Conservation (phyloP, 768 basidiomycete genomes). For the Naganishia onofrii region DNA sequence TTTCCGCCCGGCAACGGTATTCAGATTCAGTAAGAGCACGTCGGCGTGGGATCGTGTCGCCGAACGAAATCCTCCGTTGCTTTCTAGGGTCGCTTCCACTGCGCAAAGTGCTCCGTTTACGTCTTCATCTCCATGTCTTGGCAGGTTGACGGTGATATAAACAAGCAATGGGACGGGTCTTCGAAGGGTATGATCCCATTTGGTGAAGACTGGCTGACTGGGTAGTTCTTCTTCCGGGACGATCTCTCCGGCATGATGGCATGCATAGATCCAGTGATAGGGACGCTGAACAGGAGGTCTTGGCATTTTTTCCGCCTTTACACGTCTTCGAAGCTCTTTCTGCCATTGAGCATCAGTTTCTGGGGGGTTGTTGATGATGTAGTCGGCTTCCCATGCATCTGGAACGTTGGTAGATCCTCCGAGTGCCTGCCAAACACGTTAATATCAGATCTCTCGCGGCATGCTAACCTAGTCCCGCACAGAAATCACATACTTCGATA, state of each 20-base stretch:
- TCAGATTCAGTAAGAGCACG: constrained; percentile 22
- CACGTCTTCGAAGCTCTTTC: background rate
- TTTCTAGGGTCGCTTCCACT: background rate
- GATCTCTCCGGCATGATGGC: constrained; percentile 6
- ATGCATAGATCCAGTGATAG: constrained; percentile 25
- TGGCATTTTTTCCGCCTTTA: background rate
- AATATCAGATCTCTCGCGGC: too few relatives aligned
- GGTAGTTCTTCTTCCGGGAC: background rate
- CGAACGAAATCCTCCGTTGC: constrained; percentile 12
- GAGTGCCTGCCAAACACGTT: background rate
- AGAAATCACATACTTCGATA: constrained; percentile 19
- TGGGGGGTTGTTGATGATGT: constrained; percentile 24
- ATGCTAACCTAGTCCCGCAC: background rate
- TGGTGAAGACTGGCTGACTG: constrained; percentile 3
- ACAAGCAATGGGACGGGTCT: constrained; percentile 10
- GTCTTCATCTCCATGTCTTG: constrained; percentile 4
- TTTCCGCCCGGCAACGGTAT: background rate
- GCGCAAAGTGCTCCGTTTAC: background rate
- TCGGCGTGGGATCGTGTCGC: constrained; percentile 8
- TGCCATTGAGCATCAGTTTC: background rate
- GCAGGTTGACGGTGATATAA: constrained; percentile 22
- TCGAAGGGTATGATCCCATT: background rate
- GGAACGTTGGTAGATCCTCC: constrained; percentile 8
- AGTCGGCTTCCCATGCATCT: constrained; percentile 19
- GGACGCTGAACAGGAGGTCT: constrained; percentile 12